Base-by-base conservation (phyloP, 257 asterid species). In the Plantago major region DNA sequence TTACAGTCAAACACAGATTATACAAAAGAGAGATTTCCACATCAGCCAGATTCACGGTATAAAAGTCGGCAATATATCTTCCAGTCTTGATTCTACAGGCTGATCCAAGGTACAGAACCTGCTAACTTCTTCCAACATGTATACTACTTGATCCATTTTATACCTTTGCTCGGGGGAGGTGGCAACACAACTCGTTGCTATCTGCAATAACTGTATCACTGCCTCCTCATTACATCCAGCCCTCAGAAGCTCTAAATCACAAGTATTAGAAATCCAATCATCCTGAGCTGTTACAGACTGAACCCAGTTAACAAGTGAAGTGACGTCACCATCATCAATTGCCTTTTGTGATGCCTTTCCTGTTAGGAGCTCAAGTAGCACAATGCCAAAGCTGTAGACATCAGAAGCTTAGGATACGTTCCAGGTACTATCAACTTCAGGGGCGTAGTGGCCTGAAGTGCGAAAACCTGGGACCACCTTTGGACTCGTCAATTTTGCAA, bases 301-400 rank as follows among this genome's bases (percentile, higher is more conserved):
- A 63, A 73, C 72, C 82, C 78, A 76, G 51, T 60, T 72, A 49
- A 73, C 73, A 56, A 76, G 14, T 37, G 74, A 69, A 66, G 72
- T 61, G 45, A 65, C 63, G 54, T 76, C 66, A 13, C 67, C 66
- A 11, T 69, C 46, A 2, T 68, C 67, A 5, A 62, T 50, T 18
- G 75, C 43, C 30, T 49, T 61, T 18, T 74, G 71, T 8, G 62
- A 12, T 40, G 48, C 28, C 15, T 40, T 40, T 30, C 63, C 33
- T 0, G 49, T 10, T 9, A 42, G 48, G 10, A 58, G 49, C 16
- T 58, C 63, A 16, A 16, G 33, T 7, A 58, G 46, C 12, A 58
- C 33, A 13, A 58, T 22, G 22, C 63, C 63, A 16, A 58, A 58
- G 16, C 63, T 17, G 10, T 58, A 58, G 9, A 58, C 63, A 42